Percentiles rank a stretch among this genome's conserved stretches.
Evolutionary conservation across 2,329 filamentous ascomycete species (phyloP).

Genomic region (Drechslerella coelobrocha): DNA sequence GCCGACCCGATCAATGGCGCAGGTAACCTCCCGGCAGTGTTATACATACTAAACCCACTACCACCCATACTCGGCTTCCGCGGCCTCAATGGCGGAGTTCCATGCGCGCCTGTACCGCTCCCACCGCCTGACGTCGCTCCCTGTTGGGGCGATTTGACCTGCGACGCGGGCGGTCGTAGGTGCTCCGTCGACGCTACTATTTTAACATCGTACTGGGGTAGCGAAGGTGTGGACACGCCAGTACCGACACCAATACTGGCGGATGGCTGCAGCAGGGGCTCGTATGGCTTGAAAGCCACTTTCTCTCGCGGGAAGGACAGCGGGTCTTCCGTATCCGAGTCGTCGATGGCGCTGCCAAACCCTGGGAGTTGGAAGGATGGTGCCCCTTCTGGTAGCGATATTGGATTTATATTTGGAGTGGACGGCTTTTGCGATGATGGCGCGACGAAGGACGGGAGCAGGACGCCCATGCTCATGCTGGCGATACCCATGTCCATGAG

Average conservation of each 20-base stretch:
- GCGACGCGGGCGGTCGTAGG: conserved; percentile 60
- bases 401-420: background rate
- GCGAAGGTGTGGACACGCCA: too few species aligned
- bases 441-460: conserved; percentile 58
- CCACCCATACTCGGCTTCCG: conserved; percentile 37
- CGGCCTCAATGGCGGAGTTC: conserved; percentile 32
- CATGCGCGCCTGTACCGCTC: background rate
- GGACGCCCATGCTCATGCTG: conserved; percentile 85
- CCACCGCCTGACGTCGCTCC: background rate
- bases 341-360: background rate
- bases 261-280: conserved; percentile 58
- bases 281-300: conserved; percentile 57
- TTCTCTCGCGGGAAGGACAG: conserved; percentile 20
- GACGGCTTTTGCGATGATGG: conserved; percentile 9
- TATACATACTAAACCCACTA: conserved; percentile 40
- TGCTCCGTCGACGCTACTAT: conserved; percentile 79
- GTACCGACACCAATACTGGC: too few species aligned
- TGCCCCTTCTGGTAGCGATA: background rate
- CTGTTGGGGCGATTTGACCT: conserved; percentile 15
- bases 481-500: conserved; percentile 88
- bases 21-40: conserved; percentile 33
- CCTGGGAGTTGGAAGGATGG: conserved; percentile 4
- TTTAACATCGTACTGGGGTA: conserved; percentile 70
- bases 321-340: conserved; percentile 20
- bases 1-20: conserved; percentile 29